Base-by-base conservation (phyloP, 768 basidiomycete species). In the Pilatotrama ljubarskyi region DNA sequence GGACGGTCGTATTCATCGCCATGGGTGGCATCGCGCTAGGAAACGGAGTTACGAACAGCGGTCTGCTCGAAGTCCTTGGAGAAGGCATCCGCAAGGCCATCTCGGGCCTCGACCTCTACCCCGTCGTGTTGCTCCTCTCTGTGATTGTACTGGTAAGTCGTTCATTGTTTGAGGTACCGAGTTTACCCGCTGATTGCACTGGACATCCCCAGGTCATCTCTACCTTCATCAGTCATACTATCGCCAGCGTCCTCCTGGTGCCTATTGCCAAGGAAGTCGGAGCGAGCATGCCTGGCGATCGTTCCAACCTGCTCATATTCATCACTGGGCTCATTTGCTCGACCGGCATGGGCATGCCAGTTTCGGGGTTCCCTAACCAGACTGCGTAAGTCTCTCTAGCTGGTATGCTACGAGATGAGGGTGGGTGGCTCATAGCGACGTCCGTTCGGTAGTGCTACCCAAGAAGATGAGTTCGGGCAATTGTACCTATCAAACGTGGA, bases 21-120 rank as follows among this genome's bases (percentile, higher is more conserved):
- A 99, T 98, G 97, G 96, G 96, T 22, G 97, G 97, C 38, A 95
- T 98, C 51, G 93, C 95, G 0, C 83, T 98, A 3, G 97, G 97
- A 55, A 90, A 96, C 67, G 95, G 95, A 5, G 96, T 98, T 15
- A 82, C 84, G 41, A 87, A 91, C 5, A 95, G 93, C 54, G 97
- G 97, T 0, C 79, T 99, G 24, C 79, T 98, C 37, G 83, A 87
- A 17, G 83, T 90, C 48, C 81, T 97, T 76, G 91, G 93, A 67
- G 72, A 68, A 3, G 69, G 81, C 46, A 85, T 93, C 59, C 78
- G 82, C 20, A 67, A 75, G 13, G 69, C 88, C 13, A 82, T 96
- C 20, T 70, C 81, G 0, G 93, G 84, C 0, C 78, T 83, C 57
- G 74, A 78, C 2, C 75, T 91, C 20, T 91, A 90, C 70, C 78